Evolutionary conservation across 2,329 filamentous ascomycete genomes (phyloP).

Genomic region (Nemania sp.): DNA sequence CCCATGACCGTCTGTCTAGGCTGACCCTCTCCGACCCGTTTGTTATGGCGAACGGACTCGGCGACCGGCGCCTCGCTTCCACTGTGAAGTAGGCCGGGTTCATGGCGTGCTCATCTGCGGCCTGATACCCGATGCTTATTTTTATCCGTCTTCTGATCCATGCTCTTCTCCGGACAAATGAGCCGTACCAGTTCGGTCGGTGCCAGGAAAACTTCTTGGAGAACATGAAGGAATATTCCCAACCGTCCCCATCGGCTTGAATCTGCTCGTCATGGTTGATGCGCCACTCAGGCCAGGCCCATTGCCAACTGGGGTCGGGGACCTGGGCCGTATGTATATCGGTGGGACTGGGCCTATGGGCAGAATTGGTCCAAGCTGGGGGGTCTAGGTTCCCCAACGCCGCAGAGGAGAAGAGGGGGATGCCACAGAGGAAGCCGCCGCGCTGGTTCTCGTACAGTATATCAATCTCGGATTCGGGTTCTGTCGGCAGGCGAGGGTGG

Average conservation of each 20-base stretch:
- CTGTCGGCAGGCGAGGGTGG: constrained; percentile 24
- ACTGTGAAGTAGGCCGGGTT: constrained; percentile 82
- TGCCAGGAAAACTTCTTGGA: constrained; percentile 80
- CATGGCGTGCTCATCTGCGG: constrained; percentile 65
- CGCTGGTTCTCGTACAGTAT: constrained; percentile 95
- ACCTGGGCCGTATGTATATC: constrained; percentile 85
- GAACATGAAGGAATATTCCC: constrained; percentile 96
- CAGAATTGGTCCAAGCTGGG: constrained; percentile 79
- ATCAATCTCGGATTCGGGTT: constrained; percentile 68
- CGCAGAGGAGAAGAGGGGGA: constrained; percentile 84
- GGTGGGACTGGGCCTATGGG: constrained; percentile 63
- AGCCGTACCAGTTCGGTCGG: constrained; percentile 88
- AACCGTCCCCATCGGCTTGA: constrained; percentile 77
- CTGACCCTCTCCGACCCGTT: constrained; percentile 42
- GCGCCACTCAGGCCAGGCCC: constrained; percentile 73
- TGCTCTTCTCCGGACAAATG: constrained; percentile 85
- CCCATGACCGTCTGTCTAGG: constrained; percentile 35
- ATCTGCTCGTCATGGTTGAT: constrained; percentile 75
- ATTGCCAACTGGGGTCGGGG: constrained; percentile 94
- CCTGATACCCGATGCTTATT: constrained; percentile 52
- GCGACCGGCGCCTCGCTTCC: constrained; percentile 51
- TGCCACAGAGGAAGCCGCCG: constrained; percentile 85
- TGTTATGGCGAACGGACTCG: constrained; percentile 47
- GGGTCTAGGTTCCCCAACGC: constrained; percentile 88
- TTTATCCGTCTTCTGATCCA: constrained; percentile 85